Base-by-base conservation (phyloP, 2,329 filamentous ascomycete genomes). In the Hymenoscyphus infarciens region DNA sequence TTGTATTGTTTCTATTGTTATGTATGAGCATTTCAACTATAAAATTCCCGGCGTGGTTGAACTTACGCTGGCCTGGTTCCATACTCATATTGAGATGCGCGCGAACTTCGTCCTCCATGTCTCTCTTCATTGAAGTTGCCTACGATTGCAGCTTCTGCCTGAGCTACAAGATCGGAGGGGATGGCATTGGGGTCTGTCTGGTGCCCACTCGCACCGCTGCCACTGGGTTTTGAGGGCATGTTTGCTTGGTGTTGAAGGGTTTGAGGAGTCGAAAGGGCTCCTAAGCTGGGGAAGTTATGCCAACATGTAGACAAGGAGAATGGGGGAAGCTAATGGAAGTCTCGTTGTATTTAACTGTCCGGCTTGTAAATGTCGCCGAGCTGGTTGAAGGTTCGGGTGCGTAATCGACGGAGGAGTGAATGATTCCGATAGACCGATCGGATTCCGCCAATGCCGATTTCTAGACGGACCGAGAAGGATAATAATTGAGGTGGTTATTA, bases 121-220 rank as follows among this genome's bases (percentile, higher is more conserved):
- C 19, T 31, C 4, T n/a, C 39, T 22, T 66, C 57, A n/a, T 70
- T 67, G 22, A 68, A 61, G 60, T 70, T 71, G 15, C 69, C 72
- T 54, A 68, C 62, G 11, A 73, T 73, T 0, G 72, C 73, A 57
- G 72, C 69, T 64, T 74, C 69, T 31, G 71, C 72, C 63, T 74
- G 72, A 15, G 71, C 71, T 57, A 74, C 71, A 22, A 74, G 57
- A 11, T 64, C 62, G 16, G 64, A 57, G 42, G 72, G 71, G 1
- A 73, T 53, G 11, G 58, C 57, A 55, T 64, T 61, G 7, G 45
- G 10, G 22, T 68, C 63, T 35, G 49, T 35, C 5, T 45, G 52
- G 13, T 62, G 52, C 8, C 61, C 61, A n/a, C 52, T 25, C 3
- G 56, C 60, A 38, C 27, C 55, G 8, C 29, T 33, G 15, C 27